These are phyloP conservation scores for Beauveria sp. DNA, from an alignment of 2,329 filamentous ascomycete species.

Conservation along the genomic window DNA sequence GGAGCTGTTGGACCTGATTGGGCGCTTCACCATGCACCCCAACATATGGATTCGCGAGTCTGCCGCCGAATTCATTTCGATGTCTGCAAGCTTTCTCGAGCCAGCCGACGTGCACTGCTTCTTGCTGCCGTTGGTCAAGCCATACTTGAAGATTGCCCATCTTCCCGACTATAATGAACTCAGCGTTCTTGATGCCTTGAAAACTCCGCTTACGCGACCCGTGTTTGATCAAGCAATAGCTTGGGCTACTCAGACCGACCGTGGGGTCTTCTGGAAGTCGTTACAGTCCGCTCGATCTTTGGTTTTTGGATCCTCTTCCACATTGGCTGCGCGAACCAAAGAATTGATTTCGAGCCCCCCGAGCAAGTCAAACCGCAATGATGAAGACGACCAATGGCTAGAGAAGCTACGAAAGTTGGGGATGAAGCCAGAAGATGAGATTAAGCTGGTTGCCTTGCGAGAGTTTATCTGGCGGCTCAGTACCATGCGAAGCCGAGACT, in stretches of 20 bases:
- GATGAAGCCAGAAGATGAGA: slow-evolving; percentile 74
- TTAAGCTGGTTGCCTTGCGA: slow-evolving; percentile 75
- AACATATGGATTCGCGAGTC: slow-evolving; percentile 94
- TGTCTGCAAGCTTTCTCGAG: slow-evolving; percentile 67
- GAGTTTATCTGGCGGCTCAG: slow-evolving; percentile 90
- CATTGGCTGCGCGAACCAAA: slow-evolving; percentile 45
- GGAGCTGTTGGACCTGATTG: slow-evolving; percentile 79
- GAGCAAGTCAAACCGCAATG: slow-evolving; percentile 63
- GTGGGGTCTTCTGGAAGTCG: slow-evolving; percentile 80
- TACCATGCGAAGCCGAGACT: slow-evolving; percentile 56
- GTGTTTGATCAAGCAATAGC: slow-evolving; percentile 79
- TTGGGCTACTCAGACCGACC: slow-evolving; percentile 79
- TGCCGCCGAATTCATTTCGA: slow-evolving; percentile 73
- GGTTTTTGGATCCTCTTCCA: slow-evolving; percentile 55
- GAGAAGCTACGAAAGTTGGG: slow-evolving; percentile 76
- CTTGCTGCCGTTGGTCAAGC: slow-evolving; percentile 68
- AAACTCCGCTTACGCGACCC: slow-evolving; percentile 68
- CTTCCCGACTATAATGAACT: slow-evolving; percentile 62
- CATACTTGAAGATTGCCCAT: slow-evolving; percentile 71
- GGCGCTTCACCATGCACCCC: slow-evolving; percentile 84
- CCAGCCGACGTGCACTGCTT: slow-evolving; percentile 78
- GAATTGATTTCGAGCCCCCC: slow-evolving; percentile 52
- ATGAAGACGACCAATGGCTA: slow-evolving; percentile 95
- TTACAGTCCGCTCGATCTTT: slow-evolving; percentile 56
- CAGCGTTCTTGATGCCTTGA: slow-evolving; percentile 71